A percentile compares a stretch with the other conserved stretches of the same genome.
Conservation (phyloP, 192 early-diverging fungal genomes). For the Gaertneriomyces sp. region DNA sequence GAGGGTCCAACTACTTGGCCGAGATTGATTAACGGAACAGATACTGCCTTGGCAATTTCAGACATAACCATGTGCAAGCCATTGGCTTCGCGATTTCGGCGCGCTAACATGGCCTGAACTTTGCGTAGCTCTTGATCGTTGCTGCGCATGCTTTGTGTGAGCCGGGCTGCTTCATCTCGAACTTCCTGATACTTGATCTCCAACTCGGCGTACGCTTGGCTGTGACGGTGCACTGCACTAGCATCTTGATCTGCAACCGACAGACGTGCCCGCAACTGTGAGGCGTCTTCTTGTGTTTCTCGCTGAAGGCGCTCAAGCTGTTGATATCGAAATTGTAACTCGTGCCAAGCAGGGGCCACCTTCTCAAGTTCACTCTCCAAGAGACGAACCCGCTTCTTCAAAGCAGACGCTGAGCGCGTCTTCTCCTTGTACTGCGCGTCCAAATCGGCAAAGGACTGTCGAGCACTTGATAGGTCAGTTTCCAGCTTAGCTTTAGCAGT, state of each 20-base stretch:
- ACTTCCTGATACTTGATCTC: slow-evolving; percentile 33
- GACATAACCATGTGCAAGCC: slow-evolving; percentile 6
- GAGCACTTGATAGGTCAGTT: slow-evolving; percentile 27
- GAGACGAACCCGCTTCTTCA: slow-evolving; percentile 30
- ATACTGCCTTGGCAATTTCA: slow-evolving; percentile 11
- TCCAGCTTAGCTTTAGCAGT: slow-evolving; percentile 19
- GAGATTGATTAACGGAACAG: neutral
- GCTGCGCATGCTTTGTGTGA: slow-evolving; percentile 2
- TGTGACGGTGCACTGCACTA: slow-evolving; percentile 17
- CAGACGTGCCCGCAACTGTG: slow-evolving; percentile 12
- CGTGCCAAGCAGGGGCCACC: neutral
- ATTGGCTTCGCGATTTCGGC: neutral
- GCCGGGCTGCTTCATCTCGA: slow-evolving; percentile 23
- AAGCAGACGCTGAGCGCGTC: slow-evolving; percentile 7
- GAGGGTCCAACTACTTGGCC: neutral
- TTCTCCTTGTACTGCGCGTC: slow-evolving; percentile 32
- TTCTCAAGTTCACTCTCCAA: slow-evolving; percentile 30
- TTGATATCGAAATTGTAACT: slow-evolving; percentile 1
- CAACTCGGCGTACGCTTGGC: slow-evolving; percentile 29
- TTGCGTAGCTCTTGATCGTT: slow-evolving; percentile 26
- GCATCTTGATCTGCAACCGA: slow-evolving; percentile 28
- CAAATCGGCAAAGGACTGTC: slow-evolving; percentile 6
- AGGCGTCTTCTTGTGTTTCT: slow-evolving; percentile 20
- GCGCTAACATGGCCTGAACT: neutral
- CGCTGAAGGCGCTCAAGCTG: slow-evolving; percentile 3